Base-by-base conservation (phyloP, 2,329 filamentous ascomycete genomes). In the Tolypocladium endophyticum region DNA sequence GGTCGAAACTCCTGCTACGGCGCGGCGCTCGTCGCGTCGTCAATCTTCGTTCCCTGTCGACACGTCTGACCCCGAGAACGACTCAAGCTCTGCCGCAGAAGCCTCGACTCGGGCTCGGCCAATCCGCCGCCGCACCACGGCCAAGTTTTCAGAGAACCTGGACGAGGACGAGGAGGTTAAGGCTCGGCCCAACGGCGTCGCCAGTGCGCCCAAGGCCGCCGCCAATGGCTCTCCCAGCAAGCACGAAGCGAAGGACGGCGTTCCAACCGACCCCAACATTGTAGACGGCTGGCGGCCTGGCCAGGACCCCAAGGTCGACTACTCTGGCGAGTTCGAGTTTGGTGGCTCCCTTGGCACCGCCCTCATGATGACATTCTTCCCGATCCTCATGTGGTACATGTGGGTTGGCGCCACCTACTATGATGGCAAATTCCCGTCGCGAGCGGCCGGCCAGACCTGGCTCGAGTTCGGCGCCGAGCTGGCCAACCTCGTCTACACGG, bases 351-450 rank as follows among this genome's bases (percentile, higher is more conserved):
- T 82, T n/a, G 93, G 94, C 59, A 88, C 92, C 50, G 76, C 83
- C 20, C 79, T 83, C 65, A 92, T 97, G 84, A 97, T 97, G 91
- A 81, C 92, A 63, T 85, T 88, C 54, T 99, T 97, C 75, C 94
- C 94, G n/a, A 63, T 87, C 43, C 82, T 99, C 67, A 97, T 97
- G 93, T 97, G 90, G 83, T 97, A 97, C 78, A 96, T 99, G 92
- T 97, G 92, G 92, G 87, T 96, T 73, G 94, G 94, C 57, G 89
- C 93, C 39, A 92, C 87, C 56, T 96, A 93, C 77, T 99, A 97
- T 76, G 79, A 91, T 71, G 93, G 93, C 66, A 86, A 89, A 64
- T 80, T 95, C 57, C 94, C 94, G 20, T 76, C 78, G 52, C 89
- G 85, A 1, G 76, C 77, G 2, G 72, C 83, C 52, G 88, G 83